These are phyloP conservation scores for Nakazawaea molendinolei DNA, from an alignment of 805 yeast genomes.

Conservation along the genomic window DNA sequence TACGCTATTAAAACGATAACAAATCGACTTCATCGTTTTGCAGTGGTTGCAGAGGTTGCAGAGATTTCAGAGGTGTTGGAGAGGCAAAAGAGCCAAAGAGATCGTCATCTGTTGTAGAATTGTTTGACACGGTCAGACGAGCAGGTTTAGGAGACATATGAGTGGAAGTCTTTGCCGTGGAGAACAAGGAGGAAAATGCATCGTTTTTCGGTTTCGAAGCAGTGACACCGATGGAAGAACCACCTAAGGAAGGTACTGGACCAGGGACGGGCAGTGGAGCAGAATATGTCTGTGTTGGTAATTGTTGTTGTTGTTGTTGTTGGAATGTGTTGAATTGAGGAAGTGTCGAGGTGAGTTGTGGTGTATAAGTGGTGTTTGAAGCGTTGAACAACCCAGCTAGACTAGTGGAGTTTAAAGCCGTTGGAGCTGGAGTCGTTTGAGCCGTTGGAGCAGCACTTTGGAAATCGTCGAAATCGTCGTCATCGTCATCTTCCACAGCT, in stretches of 20 bases:
- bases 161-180: slow-evolving; percentile 50
- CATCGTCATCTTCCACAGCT: slow-evolving; percentile 41
- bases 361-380: slow-evolving; percentile 13
- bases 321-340: slow-evolving; percentile 3
- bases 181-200: slow-evolving; percentile 67
- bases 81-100: slow-evolving; percentile 27
- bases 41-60: slow-evolving; percentile 17
- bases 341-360: slow-evolving; percentile 2
- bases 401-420: slow-evolving; percentile 18
- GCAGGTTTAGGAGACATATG: slow-evolving; percentile 15
- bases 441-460: slow-evolving; percentile 55
- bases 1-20: slow-evolving; percentile 32
- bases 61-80: slow-evolving; percentile 18
- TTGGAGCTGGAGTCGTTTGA: slow-evolving; percentile 15
- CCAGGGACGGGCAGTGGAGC: slow-evolving; percentile 11
- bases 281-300: slow-evolving; percentile 11
- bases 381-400: slow-evolving; percentile 26
- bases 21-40: slow-evolving; percentile 39
- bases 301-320: slow-evolving; percentile 15
- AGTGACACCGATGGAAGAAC: slow-evolving; percentile 31
- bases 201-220: slow-evolving; percentile 43
- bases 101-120: slow-evolving; percentile 20
- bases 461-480: slow-evolving; percentile 78
- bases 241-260: slow-evolving; percentile 18
- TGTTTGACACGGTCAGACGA: too few relatives aligned